Evolutionary conservation across 352 stramenopile species (phyloP), one percentile per base, ranked within the genome.

Genomic region (Phytopythium chamaehyphon): DNA sequence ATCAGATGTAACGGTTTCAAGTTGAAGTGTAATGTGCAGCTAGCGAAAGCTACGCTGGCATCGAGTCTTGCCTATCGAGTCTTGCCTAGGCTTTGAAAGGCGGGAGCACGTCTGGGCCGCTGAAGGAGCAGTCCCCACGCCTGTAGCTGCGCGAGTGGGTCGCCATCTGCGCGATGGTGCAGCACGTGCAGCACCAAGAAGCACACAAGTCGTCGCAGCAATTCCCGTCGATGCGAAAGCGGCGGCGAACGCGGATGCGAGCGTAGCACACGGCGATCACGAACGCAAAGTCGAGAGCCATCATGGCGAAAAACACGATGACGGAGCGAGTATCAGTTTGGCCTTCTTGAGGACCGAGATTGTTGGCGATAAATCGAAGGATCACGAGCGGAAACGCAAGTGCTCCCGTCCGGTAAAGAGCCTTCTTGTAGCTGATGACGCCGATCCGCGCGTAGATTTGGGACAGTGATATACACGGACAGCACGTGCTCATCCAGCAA

Each of bases 91-190:
- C 44, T 38, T 3, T 26, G 44, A 66, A 73, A 10, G 51, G 45
- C 2, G 52, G 57, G 28, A 73, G 49, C 21, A 54, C 53, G 4
- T 61, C 53, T 19, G 60, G 60, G 26, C 55, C 23, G 46, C 24
- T 2, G 33, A 73, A 73, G 19, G 57, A 55, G 51, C 67, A 76
- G 19, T 40, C 49, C 11, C 64, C 61, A 6, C 56, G 60, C 16
- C 15, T 62, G 63, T 76, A 76, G 47, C 60, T 73, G 40, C 69
- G 64, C 10, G 58, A 22, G 54, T 76, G 67, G 1, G 63, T 66
- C 10, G 67, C 67, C 22, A 76, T 64, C 54, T 76, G 67, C 10
- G 63, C 62, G 23, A 76, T 57, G 11, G 55, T 40, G 53, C 62
- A 75, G 47, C 52, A 64, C 8, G 47, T 33, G 57, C 67, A 76